Percentiles rank a stretch among this genome's conserved stretches.
Conservation (phyloP, 371 early-diverging fungal species). For the Chytridium lagenaria region DNA sequence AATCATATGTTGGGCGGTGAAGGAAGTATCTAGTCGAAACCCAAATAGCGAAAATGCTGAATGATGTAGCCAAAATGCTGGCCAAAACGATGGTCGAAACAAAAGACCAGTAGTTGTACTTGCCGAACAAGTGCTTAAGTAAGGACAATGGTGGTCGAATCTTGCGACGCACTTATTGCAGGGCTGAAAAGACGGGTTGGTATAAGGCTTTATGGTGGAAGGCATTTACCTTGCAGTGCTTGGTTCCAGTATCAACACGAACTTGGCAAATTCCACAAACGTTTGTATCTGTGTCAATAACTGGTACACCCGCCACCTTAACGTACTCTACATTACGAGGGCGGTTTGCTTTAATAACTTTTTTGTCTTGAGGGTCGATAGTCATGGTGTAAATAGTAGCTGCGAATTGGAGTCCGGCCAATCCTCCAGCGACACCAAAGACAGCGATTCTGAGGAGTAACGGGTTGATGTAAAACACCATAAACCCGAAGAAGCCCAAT, state of each 20-base stretch:
- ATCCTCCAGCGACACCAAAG: constrained; percentile 26
- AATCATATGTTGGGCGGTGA: not conserved
- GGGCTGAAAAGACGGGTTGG: constrained; percentile 40
- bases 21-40: constrained; percentile 21
- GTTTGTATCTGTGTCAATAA: constrained; percentile 64
- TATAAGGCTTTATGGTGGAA: not conserved
- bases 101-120: constrained; percentile 63
- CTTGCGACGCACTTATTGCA: constrained; percentile 85
- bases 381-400: constrained; percentile 44
- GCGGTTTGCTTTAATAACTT: constrained; percentile 47
- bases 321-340: constrained; percentile 71
- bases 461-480: constrained; percentile 41
- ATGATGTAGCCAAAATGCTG: not conserved
- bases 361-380: constrained; percentile 54
- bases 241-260: constrained; percentile 53
- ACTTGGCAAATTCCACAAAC: constrained; percentile 78
- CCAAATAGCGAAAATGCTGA: constrained; percentile 5
- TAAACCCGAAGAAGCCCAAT: constrained; percentile 29
- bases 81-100: constrained; percentile 25
- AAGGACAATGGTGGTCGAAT: constrained; percentile 87
- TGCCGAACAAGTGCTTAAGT: constrained; percentile 80
- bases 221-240: constrained; percentile 48
- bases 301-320: constrained; percentile 69
- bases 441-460: constrained; percentile 17
- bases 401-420: constrained; percentile 28